phyloP scores from a whole-genome alignment of 768 basidiomycete genomes.

The Leccinellum albellum region DNA sequence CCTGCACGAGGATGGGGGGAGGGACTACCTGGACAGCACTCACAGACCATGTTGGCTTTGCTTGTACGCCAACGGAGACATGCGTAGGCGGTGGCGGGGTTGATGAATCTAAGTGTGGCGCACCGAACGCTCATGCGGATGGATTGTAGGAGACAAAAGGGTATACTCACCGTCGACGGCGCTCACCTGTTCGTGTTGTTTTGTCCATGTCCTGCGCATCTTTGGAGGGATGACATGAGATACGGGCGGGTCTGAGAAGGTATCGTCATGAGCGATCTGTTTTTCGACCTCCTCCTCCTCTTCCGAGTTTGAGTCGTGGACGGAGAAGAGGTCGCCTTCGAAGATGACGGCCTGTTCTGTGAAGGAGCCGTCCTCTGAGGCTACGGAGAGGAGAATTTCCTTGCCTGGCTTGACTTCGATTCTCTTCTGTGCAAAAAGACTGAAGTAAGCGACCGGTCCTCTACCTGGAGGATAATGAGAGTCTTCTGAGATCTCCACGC shows the following conservation, averaged over 20 bases:
- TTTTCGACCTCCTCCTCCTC: constrained; percentile 41
- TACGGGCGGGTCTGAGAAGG: constrained; percentile 30
- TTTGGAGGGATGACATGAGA: constrained; percentile 54
- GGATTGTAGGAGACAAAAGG: background rate
- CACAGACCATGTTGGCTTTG: constrained; percentile 33
- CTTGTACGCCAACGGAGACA: constrained; percentile 47
- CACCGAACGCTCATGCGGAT: constrained; percentile 27
- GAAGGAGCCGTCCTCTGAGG: constrained; percentile 48
- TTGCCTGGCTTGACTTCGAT: constrained; percentile 70
- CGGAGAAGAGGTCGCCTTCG: constrained; percentile 43
- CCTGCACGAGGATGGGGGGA: constrained; percentile 15
- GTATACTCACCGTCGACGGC: constrained; percentile 35
- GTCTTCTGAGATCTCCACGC: constrained; percentile 49
- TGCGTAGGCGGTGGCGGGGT: constrained; percentile 23
- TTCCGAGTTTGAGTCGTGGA: constrained; percentile 30
- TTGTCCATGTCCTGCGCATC: constrained; percentile 61
- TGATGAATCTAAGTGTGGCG: constrained; percentile 28
- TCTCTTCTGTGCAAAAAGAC: constrained; percentile 63
- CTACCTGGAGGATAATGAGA: constrained; percentile 40
- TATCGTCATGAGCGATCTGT: constrained; percentile 40
- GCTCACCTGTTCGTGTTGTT: constrained; percentile 44
- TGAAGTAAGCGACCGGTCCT: constrained; percentile 48
- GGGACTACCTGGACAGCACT: constrained; percentile 37
- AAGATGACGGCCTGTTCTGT: constrained; percentile 57
- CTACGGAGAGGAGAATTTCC: constrained; percentile 61